A percentile compares a stretch with the other conserved stretches of the same genome.
phyloP scores from a whole-genome alignment of 2,329 filamentous ascomycete genomes.

The Penicillium vulpinum region DNA sequence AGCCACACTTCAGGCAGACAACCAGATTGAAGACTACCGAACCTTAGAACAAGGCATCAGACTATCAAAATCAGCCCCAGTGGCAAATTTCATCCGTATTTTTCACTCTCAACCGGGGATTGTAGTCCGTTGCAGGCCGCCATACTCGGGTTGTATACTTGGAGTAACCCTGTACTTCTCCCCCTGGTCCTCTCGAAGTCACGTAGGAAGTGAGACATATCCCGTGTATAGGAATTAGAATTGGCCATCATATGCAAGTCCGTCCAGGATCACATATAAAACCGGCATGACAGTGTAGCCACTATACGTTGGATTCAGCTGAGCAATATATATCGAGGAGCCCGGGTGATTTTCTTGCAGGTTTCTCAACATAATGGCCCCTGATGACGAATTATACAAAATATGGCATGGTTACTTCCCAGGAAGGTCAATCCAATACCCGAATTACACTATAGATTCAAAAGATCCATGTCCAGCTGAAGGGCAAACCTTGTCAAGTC shows the following conservation, averaged over 20 bases:
- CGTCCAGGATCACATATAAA: not conserved
- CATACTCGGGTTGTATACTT: not conserved
- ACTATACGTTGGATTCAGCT: not conserved
- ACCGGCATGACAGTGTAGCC: not conserved
- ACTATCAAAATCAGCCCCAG: not conserved
- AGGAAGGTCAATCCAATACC: not conserved
- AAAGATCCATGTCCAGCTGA: constrained; percentile 14
- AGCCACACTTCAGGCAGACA: not conserved
- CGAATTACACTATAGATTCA: not conserved
- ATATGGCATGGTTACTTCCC: not conserved
- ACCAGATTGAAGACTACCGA: not conserved
- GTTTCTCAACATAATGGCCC: not conserved
- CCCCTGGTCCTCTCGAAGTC: not conserved
- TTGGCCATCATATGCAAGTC: not conserved
- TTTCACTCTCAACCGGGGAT: not conserved
- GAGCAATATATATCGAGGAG: not conserved
- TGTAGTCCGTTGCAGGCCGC: not conserved
- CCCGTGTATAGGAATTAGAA: no score
- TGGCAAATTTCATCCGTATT: not conserved
- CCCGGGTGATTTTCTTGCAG: not conserved
- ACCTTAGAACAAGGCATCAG: not conserved
- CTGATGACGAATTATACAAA: not conserved
- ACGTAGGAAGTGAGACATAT: not conserved
- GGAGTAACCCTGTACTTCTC: not conserved
- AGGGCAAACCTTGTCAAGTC: constrained; percentile 6